Evolutionary conservation across 192 early-diverging fungal species (phyloP), one percentile per base, ranked within the genome.

Genomic region (Podila clonocystis): DNA sequence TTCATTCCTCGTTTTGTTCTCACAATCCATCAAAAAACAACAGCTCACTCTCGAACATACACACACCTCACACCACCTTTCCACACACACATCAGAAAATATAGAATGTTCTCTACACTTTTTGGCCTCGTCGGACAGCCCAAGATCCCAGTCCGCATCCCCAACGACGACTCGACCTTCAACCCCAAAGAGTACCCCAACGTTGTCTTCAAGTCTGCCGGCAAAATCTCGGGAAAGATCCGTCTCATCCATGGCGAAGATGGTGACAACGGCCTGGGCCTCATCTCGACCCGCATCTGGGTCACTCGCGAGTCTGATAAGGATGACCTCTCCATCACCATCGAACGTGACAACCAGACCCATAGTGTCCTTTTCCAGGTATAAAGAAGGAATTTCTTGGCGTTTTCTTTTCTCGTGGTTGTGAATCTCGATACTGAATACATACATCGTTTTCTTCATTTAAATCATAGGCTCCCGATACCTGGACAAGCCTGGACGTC

Each of bases 151-250:
- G 77, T 80, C 15, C 69, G 77, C 5, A 58, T 80, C 50, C 71
- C 77, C 17, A 73, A 73, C 49, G 77, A 80, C 58, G 77, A 73
- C 31, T 65, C 77, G 9, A 73, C 66, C 15, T 80, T 80, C 58
- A 80, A 80, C 62, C 77, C 77, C 3, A 64, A 73, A 26, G 77
- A 80, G 8, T 80, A 73, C 58, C 67, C 77, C 17, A 73, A 80
- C 38, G 69, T 80, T 36, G 49, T 73, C 67, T 68, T 80, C 38
- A n/a, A 5, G 1, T 70, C 77, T 13, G 52, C 55, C 8, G 77
- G 77, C 12, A 58, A 36, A 20, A 31, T 80, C 50, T 36, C 52
- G 0, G 77, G 77, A 20, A 73, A 68, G 31, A 52, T 80, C 20
- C n/a, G 19, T 26, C 66, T 80, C 24, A 67, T 80, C 48, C 77